Evolutionary conservation across 2,329 filamentous ascomycete species (phyloP).

Genomic region (Colletotrichum musae): DNA sequence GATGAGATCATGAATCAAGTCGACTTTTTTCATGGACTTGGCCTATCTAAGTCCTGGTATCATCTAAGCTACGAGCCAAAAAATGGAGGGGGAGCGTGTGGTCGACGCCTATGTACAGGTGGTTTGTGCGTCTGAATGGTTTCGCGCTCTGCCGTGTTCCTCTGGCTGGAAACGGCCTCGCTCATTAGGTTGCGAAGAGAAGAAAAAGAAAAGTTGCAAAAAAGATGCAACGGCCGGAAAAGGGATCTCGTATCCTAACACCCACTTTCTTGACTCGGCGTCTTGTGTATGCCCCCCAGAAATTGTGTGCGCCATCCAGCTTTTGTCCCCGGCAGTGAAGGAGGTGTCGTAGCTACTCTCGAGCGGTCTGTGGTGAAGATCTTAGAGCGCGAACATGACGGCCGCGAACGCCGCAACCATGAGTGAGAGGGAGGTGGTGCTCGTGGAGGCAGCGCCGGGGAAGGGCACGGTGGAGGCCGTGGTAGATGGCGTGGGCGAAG

Average conservation of each 20-base stretch:
- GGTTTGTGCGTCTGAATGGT: not conserved
- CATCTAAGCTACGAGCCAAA: constrained; percentile 24
- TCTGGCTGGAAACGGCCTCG: constrained; percentile 11
- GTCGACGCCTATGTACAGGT: constrained; percentile 15
- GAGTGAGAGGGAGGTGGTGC: constrained; percentile 29
- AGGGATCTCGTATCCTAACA: not conserved
- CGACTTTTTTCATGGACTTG: constrained; percentile 13
- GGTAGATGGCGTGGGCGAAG: not conserved
- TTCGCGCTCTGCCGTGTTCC: constrained; percentile 12
- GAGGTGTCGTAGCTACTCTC: not conserved
- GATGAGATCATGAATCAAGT: not conserved
- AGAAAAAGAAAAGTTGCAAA: not conserved
- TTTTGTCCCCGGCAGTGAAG: no score
- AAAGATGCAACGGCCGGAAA: not conserved
- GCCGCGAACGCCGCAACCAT: constrained; percentile 42
- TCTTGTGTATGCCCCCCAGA: not conserved
- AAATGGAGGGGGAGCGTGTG: not conserved
- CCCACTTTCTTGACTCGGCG: not conserved
- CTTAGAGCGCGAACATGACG: constrained; percentile 44
- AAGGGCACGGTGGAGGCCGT: constrained; percentile 10
- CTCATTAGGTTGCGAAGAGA: constrained; percentile 9
- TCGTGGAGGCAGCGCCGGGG: constrained; percentile 39
- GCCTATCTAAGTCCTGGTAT: constrained; percentile 31
- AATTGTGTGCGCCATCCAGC: not conserved
- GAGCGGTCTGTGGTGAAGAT: not conserved